Percentiles rank a stretch among this genome's conserved stretches.
Evolutionary conservation across 108 stramenopile species (phyloP).

Genomic region (Nitzschia sp.): DNA sequence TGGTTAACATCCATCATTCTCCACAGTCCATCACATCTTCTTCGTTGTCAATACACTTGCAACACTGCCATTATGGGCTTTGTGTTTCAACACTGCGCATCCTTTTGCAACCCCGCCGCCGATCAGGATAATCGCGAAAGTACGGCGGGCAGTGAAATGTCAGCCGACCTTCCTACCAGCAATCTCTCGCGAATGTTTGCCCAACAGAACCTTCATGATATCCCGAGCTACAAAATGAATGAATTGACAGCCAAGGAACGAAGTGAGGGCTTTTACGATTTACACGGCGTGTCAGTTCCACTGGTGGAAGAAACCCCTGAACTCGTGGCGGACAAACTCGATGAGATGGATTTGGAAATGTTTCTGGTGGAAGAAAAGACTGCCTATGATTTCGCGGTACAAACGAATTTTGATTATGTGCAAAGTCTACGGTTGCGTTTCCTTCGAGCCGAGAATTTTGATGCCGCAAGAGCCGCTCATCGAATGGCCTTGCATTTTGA

Average conservation of each 20-base stretch:
- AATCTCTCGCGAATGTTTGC: slow-evolving; percentile 7
- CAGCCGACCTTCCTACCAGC: neutral
- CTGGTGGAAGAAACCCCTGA: slow-evolving; percentile 15
- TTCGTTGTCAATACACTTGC: no score
- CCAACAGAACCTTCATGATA: slow-evolving; percentile 9
- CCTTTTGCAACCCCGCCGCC: no score
- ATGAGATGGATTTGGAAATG: slow-evolving; percentile 6
- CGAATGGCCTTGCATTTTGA: slow-evolving; percentile 30
- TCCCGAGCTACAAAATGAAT: slow-evolving; percentile 9
- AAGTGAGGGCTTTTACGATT: slow-evolving; percentile 10
- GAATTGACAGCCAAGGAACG: slow-evolving; percentile 13
- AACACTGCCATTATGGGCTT: no score
- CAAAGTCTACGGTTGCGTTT: slow-evolving; percentile 19
- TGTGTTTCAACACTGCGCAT: no score
- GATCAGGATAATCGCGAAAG: no score
- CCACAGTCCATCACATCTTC: no score
- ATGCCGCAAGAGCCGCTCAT: slow-evolving; percentile 26
- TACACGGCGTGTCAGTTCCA: slow-evolving; percentile 18
- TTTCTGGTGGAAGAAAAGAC: slow-evolving; percentile 1
- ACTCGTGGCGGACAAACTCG: neutral
- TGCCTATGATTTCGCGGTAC: slow-evolving; percentile 14
- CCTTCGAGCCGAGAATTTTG: slow-evolving; percentile 39
- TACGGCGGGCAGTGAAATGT: slow-evolving; percentile 2
- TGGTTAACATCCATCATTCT: no score
- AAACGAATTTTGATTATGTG: slow-evolving; percentile 13